Conservation (phyloP, 805 yeast genomes). For the Cyberlindnera samutprakarnensis region DNA sequence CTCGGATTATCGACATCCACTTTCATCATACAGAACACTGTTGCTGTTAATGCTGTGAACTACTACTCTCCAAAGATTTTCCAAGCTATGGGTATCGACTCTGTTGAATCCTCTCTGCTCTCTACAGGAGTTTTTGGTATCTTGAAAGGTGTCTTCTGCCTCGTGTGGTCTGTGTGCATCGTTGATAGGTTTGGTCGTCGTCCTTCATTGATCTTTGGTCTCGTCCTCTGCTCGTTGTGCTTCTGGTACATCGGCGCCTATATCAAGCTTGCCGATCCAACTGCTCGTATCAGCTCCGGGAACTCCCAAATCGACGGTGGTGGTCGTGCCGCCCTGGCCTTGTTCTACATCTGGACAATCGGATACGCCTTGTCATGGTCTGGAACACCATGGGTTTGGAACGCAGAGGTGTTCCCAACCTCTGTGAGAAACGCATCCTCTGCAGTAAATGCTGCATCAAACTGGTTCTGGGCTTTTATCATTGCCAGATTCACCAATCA, state of each 20-base stretch:
- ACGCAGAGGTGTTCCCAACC: constrained; percentile 39
- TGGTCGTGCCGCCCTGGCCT: constrained; percentile 34
- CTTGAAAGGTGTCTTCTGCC: constrained; percentile 36
- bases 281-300: constrained; percentile 12
- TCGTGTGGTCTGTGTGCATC: constrained; percentile 36
- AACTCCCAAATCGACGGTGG: constrained; percentile 29
- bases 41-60: constrained; percentile 43
- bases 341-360: constrained; percentile 33
- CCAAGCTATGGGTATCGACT: constrained; percentile 39
- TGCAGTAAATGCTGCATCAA: constrained; percentile 36
- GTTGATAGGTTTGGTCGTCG: constrained; percentile 43
- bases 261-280: constrained; percentile 23
- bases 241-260: constrained; percentile 45
- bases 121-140: constrained; percentile 50
- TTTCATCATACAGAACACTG: constrained; percentile 37
- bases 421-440: constrained; percentile 35
- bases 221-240: constrained; percentile 33
- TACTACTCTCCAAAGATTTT: constrained; percentile 49
- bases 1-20: constrained; percentile 30
- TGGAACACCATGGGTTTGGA: constrained; percentile 41
- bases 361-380: constrained; percentile 37
- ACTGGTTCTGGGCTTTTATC: constrained; percentile 45
- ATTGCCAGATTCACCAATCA: constrained; percentile 39
- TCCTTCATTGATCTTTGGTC: constrained; percentile 30
- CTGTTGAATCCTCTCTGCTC: constrained; percentile 36